A percentile compares a stretch with the other conserved stretches of the same genome.
These are phyloP conservation scores for Yamadazyma akitaensis DNA, from an alignment of 805 yeast genomes.

Conservation along the genomic window DNA sequence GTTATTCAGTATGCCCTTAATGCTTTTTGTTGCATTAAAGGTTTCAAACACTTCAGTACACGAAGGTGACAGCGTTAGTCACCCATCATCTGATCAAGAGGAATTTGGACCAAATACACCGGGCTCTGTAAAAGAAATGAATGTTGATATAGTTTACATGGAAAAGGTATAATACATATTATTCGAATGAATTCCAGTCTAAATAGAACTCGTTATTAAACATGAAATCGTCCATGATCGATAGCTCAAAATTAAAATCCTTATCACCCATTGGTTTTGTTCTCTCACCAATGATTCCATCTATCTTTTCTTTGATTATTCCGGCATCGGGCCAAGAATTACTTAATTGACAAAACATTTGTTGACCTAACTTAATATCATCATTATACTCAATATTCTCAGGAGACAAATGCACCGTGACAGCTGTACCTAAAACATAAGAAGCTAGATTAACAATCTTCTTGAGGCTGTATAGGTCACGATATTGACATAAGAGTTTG, in stretches of 20 bases:
- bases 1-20: slow-evolving; percentile 10
- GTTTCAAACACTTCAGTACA: slow-evolving; percentile 12
- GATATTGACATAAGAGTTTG: slow-evolving; percentile 5
- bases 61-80: slow-evolving; percentile 9
- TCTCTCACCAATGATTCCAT: background rate
- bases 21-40: slow-evolving; percentile 10
- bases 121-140: background rate
- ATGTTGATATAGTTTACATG: background rate
- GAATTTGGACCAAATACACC: background rate
- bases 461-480: slow-evolving; percentile 2
- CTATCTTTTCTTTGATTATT: slow-evolving; percentile 4
- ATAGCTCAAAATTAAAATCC: background rate
- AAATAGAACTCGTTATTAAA: background rate
- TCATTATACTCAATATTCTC: background rate
- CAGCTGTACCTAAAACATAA: slow-evolving; percentile 9
- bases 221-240: background rate
- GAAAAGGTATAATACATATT: background rate
- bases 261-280: no score
- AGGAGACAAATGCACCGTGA: slow-evolving; percentile 7
- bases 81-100: background rate
- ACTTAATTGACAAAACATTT: slow-evolving; percentile 7
- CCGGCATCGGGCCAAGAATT: slow-evolving; percentile 10
- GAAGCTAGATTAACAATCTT: slow-evolving; percentile 11
- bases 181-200: slow-evolving; percentile 1
- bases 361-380: slow-evolving; percentile 1